Evolutionary conservation across 768 basidiomycete species (phyloP), one percentile per base, ranked within the genome.

Genomic region (Trametes maxima): DNA sequence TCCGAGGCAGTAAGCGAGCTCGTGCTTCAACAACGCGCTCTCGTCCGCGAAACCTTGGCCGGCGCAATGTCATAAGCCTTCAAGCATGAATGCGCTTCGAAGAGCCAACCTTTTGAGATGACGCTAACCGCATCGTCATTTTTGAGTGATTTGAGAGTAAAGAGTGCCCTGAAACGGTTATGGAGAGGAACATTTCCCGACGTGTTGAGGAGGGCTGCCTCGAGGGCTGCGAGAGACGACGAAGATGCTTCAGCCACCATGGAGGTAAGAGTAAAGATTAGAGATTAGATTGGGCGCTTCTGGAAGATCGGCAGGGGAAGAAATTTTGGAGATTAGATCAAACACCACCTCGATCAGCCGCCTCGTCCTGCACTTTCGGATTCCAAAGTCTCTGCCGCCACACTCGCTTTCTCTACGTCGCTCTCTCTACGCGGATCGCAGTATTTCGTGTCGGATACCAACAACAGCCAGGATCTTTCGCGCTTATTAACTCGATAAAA

Each of bases 1-100:
- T 0, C 97, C 97, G 3, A 99, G 82, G 69, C 94, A 95, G 73
- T 98, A 99, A 0, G 97, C 97, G 2, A 99, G 82, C 70, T 99
- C 97, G 73, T 99, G 97, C 70, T 98, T 98, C 35, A 99, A 82
- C 60, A 99, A 74, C 10, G 94, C 92, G 44, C 94, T 97, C 5
- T 86, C 81, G 73, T 98, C 95, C 36, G 76, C 74, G 72, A 99
- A 93, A 25, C 90, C 95, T 95, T 45, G 33, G 5, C 39, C 25
- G 7, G 24, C 2, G 16, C 24, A 33, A 43, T 39, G n/a, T 8
- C n/a, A 40, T 53, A 25, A 44, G 54, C 19, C 11, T 39, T 5
- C 42, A 21, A 33, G 25, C 17, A 11, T 11, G 14, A 40, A 22
- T 43, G 22, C 28, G n/a, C 11, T 19, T 25, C 36, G 8, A 35